phyloP scores from a whole-genome alignment of 2,329 filamentous ascomycete species.

The Scedosporium boydii region DNA sequence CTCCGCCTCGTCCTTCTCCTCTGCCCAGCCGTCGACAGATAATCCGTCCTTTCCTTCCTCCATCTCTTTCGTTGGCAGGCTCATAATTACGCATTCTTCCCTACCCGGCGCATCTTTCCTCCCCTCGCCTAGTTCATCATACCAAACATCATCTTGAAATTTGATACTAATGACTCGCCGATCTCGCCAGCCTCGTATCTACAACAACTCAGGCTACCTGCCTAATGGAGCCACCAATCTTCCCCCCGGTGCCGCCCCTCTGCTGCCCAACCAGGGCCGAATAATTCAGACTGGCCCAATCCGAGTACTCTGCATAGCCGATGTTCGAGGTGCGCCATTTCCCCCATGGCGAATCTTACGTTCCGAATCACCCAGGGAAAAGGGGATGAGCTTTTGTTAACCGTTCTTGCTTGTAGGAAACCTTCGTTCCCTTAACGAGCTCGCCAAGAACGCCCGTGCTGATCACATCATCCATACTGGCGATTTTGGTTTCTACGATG shows the following conservation, averaged over 20 bases:
- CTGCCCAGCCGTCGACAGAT: background rate
- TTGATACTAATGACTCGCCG: background rate
- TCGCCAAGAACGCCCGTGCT: conserved; percentile 87
- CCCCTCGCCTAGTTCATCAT: background rate
- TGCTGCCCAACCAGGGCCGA: conserved; percentile 59
- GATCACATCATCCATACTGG: conserved; percentile 98
- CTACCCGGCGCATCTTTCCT: background rate
- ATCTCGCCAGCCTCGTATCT: conserved; percentile 28
- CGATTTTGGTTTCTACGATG: conserved; percentile 98
- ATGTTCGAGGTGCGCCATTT: conserved; percentile 53
- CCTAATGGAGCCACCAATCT: conserved; percentile 44
- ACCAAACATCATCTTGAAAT: background rate
- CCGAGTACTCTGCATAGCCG: conserved; percentile 60
- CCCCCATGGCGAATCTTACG: background rate
- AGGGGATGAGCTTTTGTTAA: conserved; percentile 9
- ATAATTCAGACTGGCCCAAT: conserved; percentile 56
- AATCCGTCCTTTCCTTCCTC: background rate
- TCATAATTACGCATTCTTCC: background rate
- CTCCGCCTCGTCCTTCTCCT: background rate
- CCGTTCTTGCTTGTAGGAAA: conserved; percentile 56
- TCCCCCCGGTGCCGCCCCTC: conserved; percentile 51
- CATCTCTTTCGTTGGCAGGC: background rate
- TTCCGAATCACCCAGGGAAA: background rate
- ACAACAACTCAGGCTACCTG: conserved; percentile 48
- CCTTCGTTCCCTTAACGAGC: conserved; percentile 87